Evolutionary conservation across 2,329 filamentous ascomycete species (phyloP), one percentile per base, ranked within the genome.

Genomic region (Alternaria ethzedia): DNA sequence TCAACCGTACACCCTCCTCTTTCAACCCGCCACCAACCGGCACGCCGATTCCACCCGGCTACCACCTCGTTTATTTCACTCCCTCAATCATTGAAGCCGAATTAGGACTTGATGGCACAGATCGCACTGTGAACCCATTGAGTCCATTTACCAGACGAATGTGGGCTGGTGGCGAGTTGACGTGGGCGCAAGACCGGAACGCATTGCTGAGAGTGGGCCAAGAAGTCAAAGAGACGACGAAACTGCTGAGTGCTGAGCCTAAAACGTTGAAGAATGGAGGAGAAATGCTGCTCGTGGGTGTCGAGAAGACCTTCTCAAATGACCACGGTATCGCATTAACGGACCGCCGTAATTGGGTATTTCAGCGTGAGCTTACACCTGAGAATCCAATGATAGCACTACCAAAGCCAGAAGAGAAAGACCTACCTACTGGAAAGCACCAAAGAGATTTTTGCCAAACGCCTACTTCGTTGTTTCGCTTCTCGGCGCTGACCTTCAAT

Each of bases 401-500:
- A 3, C 57, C 68, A 5, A 70, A 54, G 41, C 73, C 73, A 3
- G 64, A 69, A 26, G 57, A 67, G 17, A 70, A 70, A 51, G 45
- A 63, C 0, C 26, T 78, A 10, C 77, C 74, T 8, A 44, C 55
- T 5, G 71, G 70, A 6, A 21, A 32, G 10, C 15, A 67, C 26
- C 55, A 46, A 11, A 83, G 90, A 68, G 83, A 84, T 2, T 82
- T 97, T 23, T 86, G 81, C 0, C 93, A 94, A 4, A 89, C 90
- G 6, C 84, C 87, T 2, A 84, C 87, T 5, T 86, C 97, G 3
- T 87, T 99, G 54, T 97, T 97, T 82, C 89, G 95, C 59, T 99
- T 96, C 83, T 95, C 91, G 17, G 94, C 94, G 7, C 86, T 99
- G 49, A 95, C 92, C 2, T 96, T 94, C 83, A 99, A 99, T 80